These are phyloP conservation scores for Herpotrichia juniperi DNA, from an alignment of 2,329 filamentous ascomycete genomes.

Conservation along the genomic window DNA sequence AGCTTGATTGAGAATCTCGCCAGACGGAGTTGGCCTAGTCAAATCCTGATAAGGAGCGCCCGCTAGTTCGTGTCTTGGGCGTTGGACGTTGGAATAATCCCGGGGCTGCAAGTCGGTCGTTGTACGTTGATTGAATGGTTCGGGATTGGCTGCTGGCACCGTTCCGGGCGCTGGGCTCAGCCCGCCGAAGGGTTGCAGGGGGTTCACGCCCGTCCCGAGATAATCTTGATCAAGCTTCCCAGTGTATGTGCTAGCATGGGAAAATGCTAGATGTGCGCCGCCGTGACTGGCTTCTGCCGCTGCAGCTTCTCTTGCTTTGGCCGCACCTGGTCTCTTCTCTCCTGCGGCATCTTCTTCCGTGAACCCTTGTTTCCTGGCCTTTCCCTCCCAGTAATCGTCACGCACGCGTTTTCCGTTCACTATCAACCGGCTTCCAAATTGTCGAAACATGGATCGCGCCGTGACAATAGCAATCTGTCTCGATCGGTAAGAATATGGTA, in stretches of 20 bases:
- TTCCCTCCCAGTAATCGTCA: constrained; percentile 98
- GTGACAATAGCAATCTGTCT: constrained; percentile 98
- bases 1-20: constrained; percentile 84
- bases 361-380: constrained; percentile 96
- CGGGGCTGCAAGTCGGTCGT: constrained; percentile 76
- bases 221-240: constrained; percentile 42
- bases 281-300: constrained; percentile 68
- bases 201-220: constrained; percentile 34
- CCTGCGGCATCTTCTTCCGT: constrained; percentile 95
- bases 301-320: constrained; percentile 84
- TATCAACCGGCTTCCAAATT: constrained; percentile 95
- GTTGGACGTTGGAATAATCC: constrained; percentile 83
- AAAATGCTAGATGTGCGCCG: constrained; percentile 47
- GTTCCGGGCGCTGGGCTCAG: constrained; percentile 72
- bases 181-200: constrained; percentile 52
- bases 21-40: constrained; percentile 74
- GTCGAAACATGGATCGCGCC: constrained; percentile 96
- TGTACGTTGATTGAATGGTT: constrained; percentile 74
- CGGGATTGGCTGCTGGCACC: constrained; percentile 71
- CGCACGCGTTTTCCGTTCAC: constrained; percentile 87
- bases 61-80: constrained; percentile 86
- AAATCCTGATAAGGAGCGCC: constrained; percentile 85
- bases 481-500: constrained; percentile 98
- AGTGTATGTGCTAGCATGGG: constrained; percentile 33
- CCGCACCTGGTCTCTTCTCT: constrained; percentile 91